Evolutionary conservation across 208 protist genomes (phyloP).

Genomic region (Crithidia mellificae): DNA sequence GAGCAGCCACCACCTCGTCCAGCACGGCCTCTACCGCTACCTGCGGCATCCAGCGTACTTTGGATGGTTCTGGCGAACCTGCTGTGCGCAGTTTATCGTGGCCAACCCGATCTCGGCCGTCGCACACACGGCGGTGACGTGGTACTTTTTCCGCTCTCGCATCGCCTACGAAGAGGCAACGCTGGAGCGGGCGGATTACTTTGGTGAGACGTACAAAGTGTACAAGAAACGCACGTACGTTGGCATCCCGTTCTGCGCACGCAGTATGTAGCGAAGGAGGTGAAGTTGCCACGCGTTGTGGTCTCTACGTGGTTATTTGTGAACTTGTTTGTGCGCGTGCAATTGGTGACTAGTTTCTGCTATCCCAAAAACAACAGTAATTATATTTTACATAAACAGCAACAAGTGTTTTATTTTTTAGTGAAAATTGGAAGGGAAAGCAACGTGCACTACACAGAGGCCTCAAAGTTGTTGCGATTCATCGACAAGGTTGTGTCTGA

Average conservation of each 20-base stretch:
- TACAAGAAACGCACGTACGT: constrained; percentile 76
- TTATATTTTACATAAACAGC: too few relatives aligned
- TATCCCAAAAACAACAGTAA: too few relatives aligned
- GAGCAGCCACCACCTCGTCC: constrained; percentile 85
- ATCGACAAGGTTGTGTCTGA: too few relatives aligned
- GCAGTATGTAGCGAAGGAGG: background rate
- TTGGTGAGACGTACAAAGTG: constrained; percentile 84
- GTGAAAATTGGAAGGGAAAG: too few relatives aligned
- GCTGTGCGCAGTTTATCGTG: constrained; percentile 91
- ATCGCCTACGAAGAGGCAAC: constrained; percentile 91
- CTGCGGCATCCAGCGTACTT: constrained; percentile 96
- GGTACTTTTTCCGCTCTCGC: constrained; percentile 90
- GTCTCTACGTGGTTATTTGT: background rate
- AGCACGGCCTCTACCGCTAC: constrained; percentile 87
- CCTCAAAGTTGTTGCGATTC: too few relatives aligned
- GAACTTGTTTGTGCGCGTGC: background rate
- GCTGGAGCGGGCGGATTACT: constrained; percentile 78
- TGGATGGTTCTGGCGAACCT: constrained; percentile 95
- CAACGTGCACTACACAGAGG: too few relatives aligned
- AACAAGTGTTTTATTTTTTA: too few relatives aligned
- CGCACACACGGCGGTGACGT: constrained; percentile 77
- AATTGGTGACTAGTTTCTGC: too few relatives aligned
- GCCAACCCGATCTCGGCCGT: constrained; percentile 91
- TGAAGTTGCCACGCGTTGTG: background rate
- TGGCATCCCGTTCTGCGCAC: constrained; percentile 84